Conservation (phyloP, 1,284 basidiomycete species). For the Ganoderma multipileum region DNA sequence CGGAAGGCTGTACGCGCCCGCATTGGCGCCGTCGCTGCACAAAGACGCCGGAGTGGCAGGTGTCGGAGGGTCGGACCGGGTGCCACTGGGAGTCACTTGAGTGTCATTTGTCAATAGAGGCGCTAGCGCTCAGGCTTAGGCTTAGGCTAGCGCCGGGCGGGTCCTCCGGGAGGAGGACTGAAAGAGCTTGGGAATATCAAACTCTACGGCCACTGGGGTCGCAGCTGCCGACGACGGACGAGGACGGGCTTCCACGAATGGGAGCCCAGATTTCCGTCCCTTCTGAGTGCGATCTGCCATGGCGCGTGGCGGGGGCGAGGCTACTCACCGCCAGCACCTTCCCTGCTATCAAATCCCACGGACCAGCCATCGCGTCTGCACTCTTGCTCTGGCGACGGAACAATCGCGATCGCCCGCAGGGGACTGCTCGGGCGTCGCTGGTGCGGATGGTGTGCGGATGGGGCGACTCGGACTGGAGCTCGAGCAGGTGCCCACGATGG, state of each 20-base stretch:
- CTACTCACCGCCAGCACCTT: slow-evolving; percentile 32
- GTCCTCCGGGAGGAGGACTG: neutral
- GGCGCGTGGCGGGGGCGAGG: slow-evolving; percentile 30
- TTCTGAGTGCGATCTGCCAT: slow-evolving; percentile 29
- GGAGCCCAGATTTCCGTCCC: slow-evolving; percentile 33
- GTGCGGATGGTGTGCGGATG: slow-evolving; percentile 16
- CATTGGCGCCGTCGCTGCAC: no score
- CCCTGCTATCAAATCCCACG: slow-evolving; percentile 15
- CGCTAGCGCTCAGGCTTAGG: no score
- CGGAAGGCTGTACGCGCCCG: slow-evolving; percentile 11
- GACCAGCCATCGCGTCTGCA: slow-evolving; percentile 4
- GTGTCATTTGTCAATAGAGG: no score
- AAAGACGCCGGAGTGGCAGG: neutral
- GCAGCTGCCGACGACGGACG: slow-evolving; percentile 20
- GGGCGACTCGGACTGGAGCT: slow-evolving; percentile 24
- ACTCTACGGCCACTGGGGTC: slow-evolving; percentile 27
- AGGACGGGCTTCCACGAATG: slow-evolving; percentile 23
- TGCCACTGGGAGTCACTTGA: neutral
- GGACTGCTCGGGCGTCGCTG: slow-evolving; percentile 12
- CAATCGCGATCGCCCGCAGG: slow-evolving; percentile 9
- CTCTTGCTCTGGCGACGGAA: slow-evolving; percentile 7
- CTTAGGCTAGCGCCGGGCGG: neutral
- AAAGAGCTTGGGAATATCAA: slow-evolving; percentile 24
- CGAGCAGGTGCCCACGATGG: slow-evolving; percentile 23
- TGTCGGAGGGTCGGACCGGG: slow-evolving; percentile 18